These are phyloP conservation scores for Podila epigama DNA, from an alignment of 192 early-diverging fungal species.

Conservation along the genomic window DNA sequence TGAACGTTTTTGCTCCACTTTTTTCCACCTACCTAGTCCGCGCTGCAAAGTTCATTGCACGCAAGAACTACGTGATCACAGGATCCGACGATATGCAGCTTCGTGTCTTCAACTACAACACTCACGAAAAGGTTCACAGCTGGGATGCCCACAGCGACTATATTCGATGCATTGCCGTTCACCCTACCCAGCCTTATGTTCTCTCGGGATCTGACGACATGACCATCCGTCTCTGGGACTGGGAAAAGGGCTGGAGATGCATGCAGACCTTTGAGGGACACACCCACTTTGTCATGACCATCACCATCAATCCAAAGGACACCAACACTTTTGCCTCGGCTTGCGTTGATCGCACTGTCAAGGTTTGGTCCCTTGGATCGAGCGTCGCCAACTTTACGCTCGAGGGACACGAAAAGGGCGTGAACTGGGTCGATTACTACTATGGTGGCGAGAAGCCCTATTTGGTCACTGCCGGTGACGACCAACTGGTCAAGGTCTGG, in stretches of 20 bases:
- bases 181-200: conserved; percentile 94
- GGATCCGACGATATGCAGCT: conserved; percentile 98
- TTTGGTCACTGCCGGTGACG: conserved; percentile 93
- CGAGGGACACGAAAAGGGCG: conserved; percentile 96
- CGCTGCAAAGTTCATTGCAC: conserved; percentile 95
- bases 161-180: conserved; percentile 95
- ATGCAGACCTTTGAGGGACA: conserved; percentile 97
- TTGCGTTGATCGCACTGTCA: conserved; percentile 94
- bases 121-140: conserved; percentile 94
- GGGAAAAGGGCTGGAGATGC: conserved; percentile 99
- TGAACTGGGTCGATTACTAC: conserved; percentile 99
- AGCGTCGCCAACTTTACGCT: conserved; percentile 94
- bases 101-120: conserved; percentile 99
- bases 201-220: conserved; percentile 97
- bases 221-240: conserved; percentile 98
- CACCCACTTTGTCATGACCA: conserved; percentile 96
- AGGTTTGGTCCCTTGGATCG: conserved; percentile 97
- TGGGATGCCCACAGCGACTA: conserved; percentile 99
- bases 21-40: conserved; percentile 70
- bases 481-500: conserved; percentile 95
- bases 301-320: conserved; percentile 99
- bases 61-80: conserved; percentile 96
- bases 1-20: neutral
- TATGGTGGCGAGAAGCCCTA: conserved; percentile 98
- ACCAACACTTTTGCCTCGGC: conserved; percentile 99